These are phyloP conservation scores for Pseudogymnoascus sp. DNA, from an alignment of 2,329 filamentous ascomycete species.

Conservation along the genomic window DNA sequence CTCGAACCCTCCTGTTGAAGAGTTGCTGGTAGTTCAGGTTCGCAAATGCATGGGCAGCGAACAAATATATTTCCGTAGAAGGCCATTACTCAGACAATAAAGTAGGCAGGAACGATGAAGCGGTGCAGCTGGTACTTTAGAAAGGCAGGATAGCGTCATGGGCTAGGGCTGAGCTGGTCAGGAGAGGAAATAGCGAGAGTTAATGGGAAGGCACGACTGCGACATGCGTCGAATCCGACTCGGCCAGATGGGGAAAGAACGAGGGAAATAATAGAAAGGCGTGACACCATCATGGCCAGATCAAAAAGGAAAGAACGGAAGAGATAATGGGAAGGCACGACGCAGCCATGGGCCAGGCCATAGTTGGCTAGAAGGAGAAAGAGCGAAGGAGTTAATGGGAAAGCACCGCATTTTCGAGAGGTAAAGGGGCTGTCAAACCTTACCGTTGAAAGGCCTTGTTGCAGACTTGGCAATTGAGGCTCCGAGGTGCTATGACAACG, in stretches of 20 bases:
- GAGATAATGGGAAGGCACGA: not conserved
- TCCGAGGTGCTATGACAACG: not conserved
- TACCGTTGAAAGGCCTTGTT: not conserved
- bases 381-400: not conserved
- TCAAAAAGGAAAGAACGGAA: not conserved
- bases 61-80: not conserved
- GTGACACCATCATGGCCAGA: not conserved
- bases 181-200: not conserved
- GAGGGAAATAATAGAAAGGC: not conserved
- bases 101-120: not conserved
- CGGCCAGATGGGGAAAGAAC: not conserved
- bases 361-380: not conserved
- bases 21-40: not conserved
- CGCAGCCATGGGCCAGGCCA: not conserved
- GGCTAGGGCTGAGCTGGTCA: not conserved
- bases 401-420: not conserved
- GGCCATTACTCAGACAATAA: not conserved
- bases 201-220: not conserved
- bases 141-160: not conserved
- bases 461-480: not conserved
- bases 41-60: not conserved
- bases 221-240: not conserved
- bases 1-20: not conserved
- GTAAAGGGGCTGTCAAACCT: not conserved
- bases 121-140: not conserved